A percentile compares a stretch with the other conserved stretches of the same genome.
Evolutionary conservation across 208 protist species (phyloP).

Genomic region (Novymonas esmeraldas): DNA sequence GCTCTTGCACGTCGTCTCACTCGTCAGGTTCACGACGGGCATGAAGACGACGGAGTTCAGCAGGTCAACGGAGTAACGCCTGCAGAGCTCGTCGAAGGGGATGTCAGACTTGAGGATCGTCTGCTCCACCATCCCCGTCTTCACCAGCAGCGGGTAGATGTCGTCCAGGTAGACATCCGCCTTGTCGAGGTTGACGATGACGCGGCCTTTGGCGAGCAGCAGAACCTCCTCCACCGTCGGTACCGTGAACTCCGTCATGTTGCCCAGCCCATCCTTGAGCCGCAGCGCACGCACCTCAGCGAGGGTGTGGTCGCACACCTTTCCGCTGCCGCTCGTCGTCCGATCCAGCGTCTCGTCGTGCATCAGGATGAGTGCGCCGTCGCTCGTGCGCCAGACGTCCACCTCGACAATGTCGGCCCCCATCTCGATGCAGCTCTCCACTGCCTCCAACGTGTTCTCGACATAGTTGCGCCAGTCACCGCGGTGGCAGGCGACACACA

Average conservation of each 20-base stretch:
- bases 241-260: slow-evolving; percentile 74
- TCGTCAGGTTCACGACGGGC: slow-evolving; percentile 55
- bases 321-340: slow-evolving; percentile 45
- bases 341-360: slow-evolving; percentile 74
- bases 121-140: slow-evolving; percentile 51
- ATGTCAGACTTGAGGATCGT: slow-evolving; percentile 67
- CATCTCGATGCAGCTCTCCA: slow-evolving; percentile 68
- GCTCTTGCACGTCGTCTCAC: slow-evolving; percentile 39
- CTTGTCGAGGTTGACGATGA: slow-evolving; percentile 71
- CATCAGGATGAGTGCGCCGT: slow-evolving; percentile 64
- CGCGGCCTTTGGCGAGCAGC: slow-evolving; percentile 33
- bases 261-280: slow-evolving; percentile 70
- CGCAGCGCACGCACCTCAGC: slow-evolving; percentile 48
- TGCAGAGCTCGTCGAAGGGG: slow-evolving; percentile 39
- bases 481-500: slow-evolving; percentile 67
- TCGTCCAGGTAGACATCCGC: slow-evolving; percentile 66
- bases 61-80: slow-evolving; percentile 39
- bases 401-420: slow-evolving; percentile 72
- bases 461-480: slow-evolving; percentile 77
- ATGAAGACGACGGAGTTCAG: slow-evolving; percentile 65
- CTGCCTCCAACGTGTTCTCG: slow-evolving; percentile 76
- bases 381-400: slow-evolving; percentile 63
- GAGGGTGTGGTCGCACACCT: slow-evolving; percentile 53
- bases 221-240: slow-evolving; percentile 64
- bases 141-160: slow-evolving; percentile 42